Percentiles rank a stretch among this genome's conserved stretches.
phyloP scores from a whole-genome alignment of 2,329 filamentous ascomycete genomes.

The Scolecobasidium constrictum region DNA sequence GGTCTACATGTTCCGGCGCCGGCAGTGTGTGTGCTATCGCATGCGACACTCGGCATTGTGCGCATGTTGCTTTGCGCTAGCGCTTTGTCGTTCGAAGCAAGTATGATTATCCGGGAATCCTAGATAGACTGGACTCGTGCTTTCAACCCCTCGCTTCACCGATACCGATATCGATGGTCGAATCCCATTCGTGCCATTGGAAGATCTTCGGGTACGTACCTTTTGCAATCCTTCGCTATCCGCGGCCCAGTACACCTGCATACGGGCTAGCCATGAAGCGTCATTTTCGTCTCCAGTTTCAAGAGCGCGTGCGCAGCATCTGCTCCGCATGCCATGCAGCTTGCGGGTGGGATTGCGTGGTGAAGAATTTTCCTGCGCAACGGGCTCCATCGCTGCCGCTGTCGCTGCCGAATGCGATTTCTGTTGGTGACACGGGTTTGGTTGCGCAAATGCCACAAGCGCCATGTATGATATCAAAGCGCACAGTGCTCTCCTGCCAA shows the following conservation, averaged over 20 bases:
- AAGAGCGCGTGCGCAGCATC: background rate
- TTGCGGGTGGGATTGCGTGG: no score
- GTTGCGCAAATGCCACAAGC: background rate
- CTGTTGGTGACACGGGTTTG: background rate
- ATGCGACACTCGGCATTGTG: background rate
- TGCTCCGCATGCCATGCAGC: no score
- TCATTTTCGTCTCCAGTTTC: background rate
- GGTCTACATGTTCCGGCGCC: background rate
- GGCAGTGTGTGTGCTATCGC: no score
- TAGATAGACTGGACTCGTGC: background rate
- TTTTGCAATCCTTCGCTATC: background rate
- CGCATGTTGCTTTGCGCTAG: background rate
- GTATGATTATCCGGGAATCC: background rate
- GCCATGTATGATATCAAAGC: conserved; percentile 1
- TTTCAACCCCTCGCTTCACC: background rate
- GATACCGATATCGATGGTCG: no score
- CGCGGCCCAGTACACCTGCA: background rate
- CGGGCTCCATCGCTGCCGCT: no score
- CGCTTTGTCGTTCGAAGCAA: no score
- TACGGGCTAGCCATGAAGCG: background rate
- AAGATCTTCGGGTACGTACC: background rate
- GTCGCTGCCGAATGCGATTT: no score
- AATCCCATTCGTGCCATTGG: background rate
- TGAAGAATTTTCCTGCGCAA: no score
- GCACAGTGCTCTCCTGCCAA: background rate